These are phyloP conservation scores for Aphanomyces invadans DNA, from an alignment of 352 stramenopile species.

Conservation along the genomic window DNA sequence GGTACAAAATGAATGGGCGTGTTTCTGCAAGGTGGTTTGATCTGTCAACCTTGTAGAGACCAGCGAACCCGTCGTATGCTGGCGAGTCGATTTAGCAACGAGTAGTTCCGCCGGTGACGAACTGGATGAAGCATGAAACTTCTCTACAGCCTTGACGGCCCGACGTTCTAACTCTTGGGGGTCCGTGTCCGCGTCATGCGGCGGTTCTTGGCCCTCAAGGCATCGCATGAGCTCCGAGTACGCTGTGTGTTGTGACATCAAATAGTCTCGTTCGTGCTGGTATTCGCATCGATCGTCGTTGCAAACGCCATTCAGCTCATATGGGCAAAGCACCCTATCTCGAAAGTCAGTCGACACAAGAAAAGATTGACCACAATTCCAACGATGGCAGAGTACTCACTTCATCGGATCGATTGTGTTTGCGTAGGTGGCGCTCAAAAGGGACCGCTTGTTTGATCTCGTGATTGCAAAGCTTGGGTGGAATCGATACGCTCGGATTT, in stretches of 20 bases:
- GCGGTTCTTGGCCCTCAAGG: not conserved
- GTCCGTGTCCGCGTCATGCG: not conserved
- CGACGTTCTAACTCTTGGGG: not conserved
- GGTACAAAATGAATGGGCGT: not conserved
- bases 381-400: no score
- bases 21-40: not conserved
- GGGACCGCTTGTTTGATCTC: not conserved
- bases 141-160: not conserved
- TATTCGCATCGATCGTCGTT: constrained; percentile 21
- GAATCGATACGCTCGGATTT: constrained; percentile 11
- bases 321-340: constrained; percentile 19
- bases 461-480: not conserved
- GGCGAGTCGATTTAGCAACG: constrained; percentile 2
- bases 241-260: not conserved
- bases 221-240: not conserved
- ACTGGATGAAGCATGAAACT: not conserved
- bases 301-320: constrained; percentile 21
- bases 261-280: constrained; percentile 23
- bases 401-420: constrained; percentile 20
- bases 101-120: constrained; percentile 3
- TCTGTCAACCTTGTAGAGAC: no score
- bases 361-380: no score
- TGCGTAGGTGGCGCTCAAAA: constrained; percentile 7
- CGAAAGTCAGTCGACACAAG: no score
- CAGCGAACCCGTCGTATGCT: no score